Conservation (phyloP, 108 stramenopile genomes). For the Halocafeteria seosinensis region DNA sequence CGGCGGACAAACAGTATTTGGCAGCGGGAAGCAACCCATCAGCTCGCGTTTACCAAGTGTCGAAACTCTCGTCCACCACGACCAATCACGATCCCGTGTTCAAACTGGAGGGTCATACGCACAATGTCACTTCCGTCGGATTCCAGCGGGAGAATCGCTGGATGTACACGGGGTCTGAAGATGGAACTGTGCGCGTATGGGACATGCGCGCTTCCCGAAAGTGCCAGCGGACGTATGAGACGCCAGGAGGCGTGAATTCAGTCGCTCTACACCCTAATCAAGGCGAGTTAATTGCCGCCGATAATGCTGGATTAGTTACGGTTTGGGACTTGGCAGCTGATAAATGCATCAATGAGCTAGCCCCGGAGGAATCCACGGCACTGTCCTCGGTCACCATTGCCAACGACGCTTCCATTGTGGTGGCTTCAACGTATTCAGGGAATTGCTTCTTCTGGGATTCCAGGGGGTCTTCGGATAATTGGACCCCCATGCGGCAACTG, state of each 20-base stretch:
- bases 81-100: too few relatives aligned
- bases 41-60: too few relatives aligned
- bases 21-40: too few relatives aligned
- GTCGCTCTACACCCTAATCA: not conserved
- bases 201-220: not conserved
- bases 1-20: too few relatives aligned
- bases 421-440: not conserved
- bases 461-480: not conserved
- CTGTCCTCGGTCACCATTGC: not conserved
- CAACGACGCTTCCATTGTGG: not conserved
- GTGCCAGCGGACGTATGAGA: not conserved
- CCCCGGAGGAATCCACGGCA: not conserved
- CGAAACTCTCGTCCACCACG: too few relatives aligned
- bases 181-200: not conserved
- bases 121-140: not conserved
- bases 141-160: not conserved
- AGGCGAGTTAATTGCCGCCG: not conserved
- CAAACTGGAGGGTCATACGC: not conserved
- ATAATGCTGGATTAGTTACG: not conserved
- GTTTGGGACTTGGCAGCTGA: not conserved
- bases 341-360: not conserved
- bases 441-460: not conserved
- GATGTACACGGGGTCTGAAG: not conserved
- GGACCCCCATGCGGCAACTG: not conserved
- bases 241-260: not conserved